Percentiles rank a stretch among this genome's conserved stretches.
Conservation (phyloP, 176 grass and related monocot species). For the Juncus inflexus region DNA sequence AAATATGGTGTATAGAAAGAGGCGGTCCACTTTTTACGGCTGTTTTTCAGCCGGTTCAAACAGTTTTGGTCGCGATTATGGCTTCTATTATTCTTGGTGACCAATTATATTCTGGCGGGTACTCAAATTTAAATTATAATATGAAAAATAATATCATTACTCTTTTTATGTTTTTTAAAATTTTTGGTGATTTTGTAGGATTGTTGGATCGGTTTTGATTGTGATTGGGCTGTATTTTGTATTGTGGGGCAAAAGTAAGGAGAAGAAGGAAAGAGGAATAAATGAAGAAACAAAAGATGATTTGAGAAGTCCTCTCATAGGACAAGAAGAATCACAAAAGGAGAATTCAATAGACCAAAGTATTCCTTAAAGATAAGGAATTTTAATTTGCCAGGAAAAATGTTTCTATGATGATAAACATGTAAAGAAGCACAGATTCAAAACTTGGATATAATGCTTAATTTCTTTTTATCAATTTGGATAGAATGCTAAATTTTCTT, state of each 20-base stretch:
- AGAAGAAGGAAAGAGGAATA: conserved; percentile 38
- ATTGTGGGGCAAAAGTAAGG: conserved; percentile 51
- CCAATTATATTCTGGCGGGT: conserved; percentile 67
- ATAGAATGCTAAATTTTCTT: not conserved
- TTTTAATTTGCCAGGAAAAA: conserved; percentile 4
- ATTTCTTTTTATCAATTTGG: not conserved
- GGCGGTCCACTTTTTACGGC: conserved; percentile 64
- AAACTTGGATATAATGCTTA: conserved; percentile 1
- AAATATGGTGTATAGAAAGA: conserved; percentile 72
- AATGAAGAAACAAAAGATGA: conserved; percentile 24
- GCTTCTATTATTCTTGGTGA: conserved; percentile 50
- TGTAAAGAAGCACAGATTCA: not conserved
- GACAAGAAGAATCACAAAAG: conserved; percentile 29
- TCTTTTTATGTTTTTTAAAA: not conserved
- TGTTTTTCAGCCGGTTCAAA: conserved; percentile 67
- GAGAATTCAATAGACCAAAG: conserved; percentile 13
- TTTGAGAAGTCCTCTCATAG: conserved; percentile 40
- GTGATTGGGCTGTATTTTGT: conserved; percentile 61
- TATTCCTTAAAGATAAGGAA: conserved; percentile 18
- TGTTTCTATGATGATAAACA: conserved; percentile 9
- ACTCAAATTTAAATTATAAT: conserved; percentile 12
- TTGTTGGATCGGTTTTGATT: conserved; percentile 48
- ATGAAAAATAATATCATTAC: not conserved
- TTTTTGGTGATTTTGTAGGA: conserved; percentile 25
- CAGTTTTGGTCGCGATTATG: conserved; percentile 54